Evolutionary conservation across 2,329 filamentous ascomycete species (phyloP).

Genomic region (Monilinia laxa): DNA sequence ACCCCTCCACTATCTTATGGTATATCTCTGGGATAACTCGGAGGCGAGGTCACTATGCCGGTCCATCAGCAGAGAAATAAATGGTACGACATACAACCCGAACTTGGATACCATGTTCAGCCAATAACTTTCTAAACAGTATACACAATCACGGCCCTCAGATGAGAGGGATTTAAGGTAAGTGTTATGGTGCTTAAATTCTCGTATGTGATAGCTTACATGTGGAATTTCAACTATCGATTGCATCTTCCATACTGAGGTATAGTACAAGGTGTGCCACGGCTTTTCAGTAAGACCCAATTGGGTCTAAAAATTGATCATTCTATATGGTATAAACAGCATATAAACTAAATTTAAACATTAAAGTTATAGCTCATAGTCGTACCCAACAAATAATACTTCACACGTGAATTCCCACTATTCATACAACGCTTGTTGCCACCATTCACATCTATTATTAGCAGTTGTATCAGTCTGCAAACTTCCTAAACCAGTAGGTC

Average conservation of each 20-base stretch:
- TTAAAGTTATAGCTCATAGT: neutral
- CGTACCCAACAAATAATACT: neutral
- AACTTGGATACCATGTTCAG: too few relatives aligned
- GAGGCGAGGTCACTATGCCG: neutral
- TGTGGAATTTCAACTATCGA: neutral
- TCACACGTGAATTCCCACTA: neutral
- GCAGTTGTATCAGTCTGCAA: constrained; percentile 33
- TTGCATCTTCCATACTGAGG: neutral
- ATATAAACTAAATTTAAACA: neutral
- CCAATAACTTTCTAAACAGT: too few relatives aligned
- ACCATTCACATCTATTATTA: constrained; percentile 41
- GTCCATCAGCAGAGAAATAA: too few relatives aligned
- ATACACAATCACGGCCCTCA: too few relatives aligned
- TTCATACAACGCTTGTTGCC: constrained; percentile 36
- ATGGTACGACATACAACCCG: too few relatives aligned
- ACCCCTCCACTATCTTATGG: neutral
- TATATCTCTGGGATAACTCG: neutral
- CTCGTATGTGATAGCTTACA: neutral
- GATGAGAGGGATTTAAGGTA: too few relatives aligned
- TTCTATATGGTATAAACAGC: neutral
- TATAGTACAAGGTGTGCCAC: neutral
- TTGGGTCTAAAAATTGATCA: neutral
- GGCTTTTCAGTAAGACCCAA: neutral
- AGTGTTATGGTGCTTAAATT: neutral
- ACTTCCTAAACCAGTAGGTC: constrained; percentile 26